These are phyloP conservation scores for Orbilia quercus DNA, from an alignment of 2,329 filamentous ascomycete genomes.

Conservation along the genomic window DNA sequence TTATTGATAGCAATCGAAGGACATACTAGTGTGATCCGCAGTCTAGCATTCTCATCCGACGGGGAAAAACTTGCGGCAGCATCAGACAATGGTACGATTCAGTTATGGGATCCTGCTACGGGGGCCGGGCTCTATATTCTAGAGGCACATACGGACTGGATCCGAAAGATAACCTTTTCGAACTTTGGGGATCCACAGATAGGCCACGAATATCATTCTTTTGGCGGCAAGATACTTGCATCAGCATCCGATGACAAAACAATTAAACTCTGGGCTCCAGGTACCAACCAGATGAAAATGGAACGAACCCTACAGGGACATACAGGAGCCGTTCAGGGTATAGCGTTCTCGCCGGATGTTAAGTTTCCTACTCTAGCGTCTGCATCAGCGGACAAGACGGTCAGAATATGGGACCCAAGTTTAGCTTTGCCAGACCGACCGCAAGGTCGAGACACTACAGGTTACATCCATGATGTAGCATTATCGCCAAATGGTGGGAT, in stretches of 20 bases:
- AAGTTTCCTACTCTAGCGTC: not conserved
- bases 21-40: not conserved
- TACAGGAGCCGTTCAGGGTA: too few species aligned
- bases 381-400: not conserved
- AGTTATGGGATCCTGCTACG: conserved; percentile 1
- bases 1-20: not conserved
- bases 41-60: not conserved
- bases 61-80: not conserved
- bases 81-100: not conserved
- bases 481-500: not conserved
- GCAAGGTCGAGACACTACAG: not conserved
- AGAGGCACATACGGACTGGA: not conserved
- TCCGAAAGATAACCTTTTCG: not conserved
- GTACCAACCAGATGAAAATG: not conserved
- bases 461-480: not conserved
- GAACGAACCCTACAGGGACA: not conserved
- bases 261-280: not conserved
- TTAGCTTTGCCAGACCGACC: not conserved
- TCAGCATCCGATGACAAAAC: not conserved
- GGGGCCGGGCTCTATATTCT: not conserved
- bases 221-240: not conserved
- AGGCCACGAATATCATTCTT: too few species aligned
- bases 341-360: not conserved
- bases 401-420: conserved; percentile 9
- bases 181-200: not conserved